phyloP scores from a whole-genome alignment of 23 red algal species.

The Chondrus crispus region DNA sequence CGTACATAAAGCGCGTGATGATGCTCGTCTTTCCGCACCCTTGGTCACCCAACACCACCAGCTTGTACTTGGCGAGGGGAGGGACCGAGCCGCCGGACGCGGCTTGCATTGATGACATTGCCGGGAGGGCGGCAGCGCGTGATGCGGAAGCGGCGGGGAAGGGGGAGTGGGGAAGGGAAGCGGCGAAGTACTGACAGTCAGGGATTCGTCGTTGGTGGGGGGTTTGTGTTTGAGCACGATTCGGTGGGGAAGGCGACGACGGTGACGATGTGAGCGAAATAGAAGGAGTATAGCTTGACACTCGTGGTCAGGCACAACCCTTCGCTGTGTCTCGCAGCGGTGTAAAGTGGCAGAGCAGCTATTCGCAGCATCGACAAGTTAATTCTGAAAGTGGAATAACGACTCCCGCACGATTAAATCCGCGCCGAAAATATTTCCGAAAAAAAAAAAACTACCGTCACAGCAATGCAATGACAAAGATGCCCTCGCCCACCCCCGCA shows the following conservation, averaged over 20 bases:
- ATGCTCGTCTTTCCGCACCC: slow-evolving; percentile 98
- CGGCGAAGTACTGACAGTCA: no score
- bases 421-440: no score
- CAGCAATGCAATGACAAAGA: no score
- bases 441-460: no score
- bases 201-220: not conserved
- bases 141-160: not conserved
- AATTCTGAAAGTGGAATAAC: no score
- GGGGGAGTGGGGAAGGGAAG: not conserved
- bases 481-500: no score
- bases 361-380: no score
- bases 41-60: slow-evolving; percentile 98
- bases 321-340: no score
- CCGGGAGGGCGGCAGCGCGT: not conserved
- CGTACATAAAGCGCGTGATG: slow-evolving; percentile 99
- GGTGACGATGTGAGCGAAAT: not conserved
- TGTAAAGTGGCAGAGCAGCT: no score
- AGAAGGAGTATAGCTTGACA: no score
- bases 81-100: slow-evolving; percentile 52
- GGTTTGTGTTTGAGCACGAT: not conserved
- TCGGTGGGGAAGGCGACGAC: not conserved
- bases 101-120: slow-evolving; percentile 6
- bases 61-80: slow-evolving; percentile 98
- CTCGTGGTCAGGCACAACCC: no score
- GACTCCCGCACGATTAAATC: no score